Base-by-base conservation (phyloP, 331 rosid genomes). In the Quercus lobata region DNA sequence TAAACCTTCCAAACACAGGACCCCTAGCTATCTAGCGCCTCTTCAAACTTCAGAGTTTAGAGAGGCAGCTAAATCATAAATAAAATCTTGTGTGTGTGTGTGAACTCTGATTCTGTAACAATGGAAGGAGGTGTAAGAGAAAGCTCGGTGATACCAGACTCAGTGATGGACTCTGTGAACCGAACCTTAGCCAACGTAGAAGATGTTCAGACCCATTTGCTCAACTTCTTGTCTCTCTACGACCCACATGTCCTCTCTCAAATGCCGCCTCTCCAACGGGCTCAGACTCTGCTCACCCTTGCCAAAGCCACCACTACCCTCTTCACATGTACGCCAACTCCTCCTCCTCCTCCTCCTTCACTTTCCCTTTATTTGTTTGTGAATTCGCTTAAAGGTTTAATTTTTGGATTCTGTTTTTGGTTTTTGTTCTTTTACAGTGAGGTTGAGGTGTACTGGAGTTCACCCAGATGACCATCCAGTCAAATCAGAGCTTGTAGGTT, bases 211-310 rank as follows among this genome's bases (percentile, higher is more conserved):
- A 35, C 88, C 3, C 89, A 87, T 73, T 86, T 90, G 62, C 70
- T 69, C 16, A 81, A 89, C 3, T 83, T 91, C 56, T 32, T 93
- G 69, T 79, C 98, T 63, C 94, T 90, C 32, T 87, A 81, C 4
- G 91, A 93, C 65, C 90, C 98, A 3, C 82, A 89, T 10, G 61
- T 76, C 35, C 97, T 96, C 24, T 73, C 94, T 65, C 73, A 93
- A 83, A 63, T 91, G 88, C 89, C 89, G 55, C 96, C 99, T 79
- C 88, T 96, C 37, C 88, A 93, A 58, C 97, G 98, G 5, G 97
- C 99, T 74, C 97, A 90, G 6, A 82, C 96, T 7, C 76, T 93
- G 71, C 92, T 93, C 72, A 34, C 90, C 74, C 82, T 91, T 63
- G 84, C 97, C 81, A 92, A 81, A 72, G 83, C 84, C 90, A 88